Percentiles rank a stretch among this genome's conserved stretches.
Evolutionary conservation across 2,329 filamentous ascomycete genomes (phyloP).

Genomic region (Bertia moriformis): DNA sequence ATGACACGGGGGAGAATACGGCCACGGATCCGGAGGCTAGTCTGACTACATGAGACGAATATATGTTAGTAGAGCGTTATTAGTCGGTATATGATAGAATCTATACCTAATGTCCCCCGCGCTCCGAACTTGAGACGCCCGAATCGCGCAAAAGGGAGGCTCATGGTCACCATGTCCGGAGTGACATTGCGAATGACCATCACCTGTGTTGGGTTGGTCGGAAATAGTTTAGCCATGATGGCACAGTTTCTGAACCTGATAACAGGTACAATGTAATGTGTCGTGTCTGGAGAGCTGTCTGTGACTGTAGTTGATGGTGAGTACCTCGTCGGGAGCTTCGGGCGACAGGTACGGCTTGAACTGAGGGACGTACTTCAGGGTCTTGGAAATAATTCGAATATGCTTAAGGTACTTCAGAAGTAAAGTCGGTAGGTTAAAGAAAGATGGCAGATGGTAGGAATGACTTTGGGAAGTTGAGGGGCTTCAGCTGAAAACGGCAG

Average conservation of each 20-base stretch:
- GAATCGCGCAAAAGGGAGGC: neutral
- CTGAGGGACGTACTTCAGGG: no score
- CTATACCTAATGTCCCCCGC: neutral
- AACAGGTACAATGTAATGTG: no score
- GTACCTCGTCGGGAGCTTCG: no score
- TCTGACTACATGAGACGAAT: conserved; percentile 23
- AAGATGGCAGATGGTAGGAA: no score
- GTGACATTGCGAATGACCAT: conserved; percentile 1
- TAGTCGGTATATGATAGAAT: neutral
- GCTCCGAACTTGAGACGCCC: neutral
- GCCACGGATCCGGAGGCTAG: conserved; percentile 44
- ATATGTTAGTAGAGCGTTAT: neutral
- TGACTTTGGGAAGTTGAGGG: no score
- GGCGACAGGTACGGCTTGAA: no score
- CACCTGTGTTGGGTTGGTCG: neutral
- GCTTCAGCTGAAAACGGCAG: no score
- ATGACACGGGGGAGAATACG: conserved; percentile 50
- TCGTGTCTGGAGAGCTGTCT: no score
- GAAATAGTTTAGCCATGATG: neutral
- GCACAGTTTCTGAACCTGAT: neutral
- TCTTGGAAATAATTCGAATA: no score
- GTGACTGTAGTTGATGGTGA: no score
- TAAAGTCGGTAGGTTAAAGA: no score
- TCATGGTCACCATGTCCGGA: neutral
- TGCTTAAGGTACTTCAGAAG: no score